These are phyloP conservation scores for Stemphylium lycopersici DNA, from an alignment of 2,329 filamentous ascomycete genomes.

Conservation along the genomic window DNA sequence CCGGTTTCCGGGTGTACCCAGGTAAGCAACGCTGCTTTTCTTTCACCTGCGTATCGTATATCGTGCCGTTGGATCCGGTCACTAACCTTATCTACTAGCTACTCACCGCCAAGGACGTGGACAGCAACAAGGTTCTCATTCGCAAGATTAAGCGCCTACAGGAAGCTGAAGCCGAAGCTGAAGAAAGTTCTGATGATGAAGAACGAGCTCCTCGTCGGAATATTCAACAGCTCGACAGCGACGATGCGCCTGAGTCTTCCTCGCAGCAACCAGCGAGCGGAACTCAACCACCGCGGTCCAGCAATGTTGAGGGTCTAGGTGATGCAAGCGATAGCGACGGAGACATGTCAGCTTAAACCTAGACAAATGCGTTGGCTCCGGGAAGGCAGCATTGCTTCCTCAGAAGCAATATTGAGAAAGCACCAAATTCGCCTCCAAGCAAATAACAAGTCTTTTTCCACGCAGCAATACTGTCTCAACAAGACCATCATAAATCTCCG, in stretches of 20 bases:
- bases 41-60: not conserved
- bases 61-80: not conserved
- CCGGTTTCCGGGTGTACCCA: conserved; percentile 69
- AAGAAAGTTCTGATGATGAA: conserved; percentile 37
- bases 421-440: not conserved
- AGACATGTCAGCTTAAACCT: conserved; percentile 3
- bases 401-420: conserved; percentile 5
- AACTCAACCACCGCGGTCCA: conserved; percentile 22
- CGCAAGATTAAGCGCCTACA: conserved; percentile 49
- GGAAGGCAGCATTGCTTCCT: conserved; percentile 6
- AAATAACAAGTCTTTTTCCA: not conserved
- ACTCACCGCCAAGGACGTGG: conserved; percentile 38
- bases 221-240: conserved; percentile 1
- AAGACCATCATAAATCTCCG: not conserved
- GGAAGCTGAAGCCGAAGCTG: conserved; percentile 30
- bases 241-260: not conserved
- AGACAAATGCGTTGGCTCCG: not conserved
- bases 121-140: conserved; percentile 39
- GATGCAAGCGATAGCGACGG: conserved; percentile 21
- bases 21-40: conserved; percentile 27
- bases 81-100: conserved; percentile 28
- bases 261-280: conserved; percentile 7
- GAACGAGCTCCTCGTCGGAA: conserved; percentile 12
- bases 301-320: conserved; percentile 29
- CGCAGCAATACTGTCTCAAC: conserved; percentile 1